phyloP scores from a whole-genome alignment of 192 early-diverging fungal species.

The Entrophospora sp. region DNA sequence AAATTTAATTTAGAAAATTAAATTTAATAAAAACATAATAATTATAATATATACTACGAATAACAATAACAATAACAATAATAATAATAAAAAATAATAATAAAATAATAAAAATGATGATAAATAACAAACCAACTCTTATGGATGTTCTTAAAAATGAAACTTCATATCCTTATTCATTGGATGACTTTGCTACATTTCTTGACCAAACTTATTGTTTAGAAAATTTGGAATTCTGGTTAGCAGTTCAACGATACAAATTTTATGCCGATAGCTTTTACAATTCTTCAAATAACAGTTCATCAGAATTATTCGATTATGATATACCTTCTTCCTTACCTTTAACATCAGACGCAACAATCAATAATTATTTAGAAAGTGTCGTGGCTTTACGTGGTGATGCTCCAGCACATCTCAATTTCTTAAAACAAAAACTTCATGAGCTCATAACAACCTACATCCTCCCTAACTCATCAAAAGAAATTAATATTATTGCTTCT shows the following conservation, averaged over 20 bases:
- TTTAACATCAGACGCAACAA: neutral
- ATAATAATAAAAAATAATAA: too few relatives aligned
- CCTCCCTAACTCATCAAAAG: constrained; percentile 15
- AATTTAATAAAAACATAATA: too few relatives aligned
- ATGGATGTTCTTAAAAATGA: constrained; percentile 20
- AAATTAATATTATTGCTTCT: constrained; percentile 23
- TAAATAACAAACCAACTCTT: constrained; percentile 21
- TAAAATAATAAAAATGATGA: too few relatives aligned
- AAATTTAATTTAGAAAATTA: too few relatives aligned
- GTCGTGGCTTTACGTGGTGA: neutral
- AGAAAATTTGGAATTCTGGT: constrained; percentile 28
- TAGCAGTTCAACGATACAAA: constrained; percentile 25
- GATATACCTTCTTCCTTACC: neutral
- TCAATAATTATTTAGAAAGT: too few relatives aligned
- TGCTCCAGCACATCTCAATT: constrained; percentile 11
- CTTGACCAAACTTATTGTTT: constrained; percentile 26
- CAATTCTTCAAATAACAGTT: too few relatives aligned
- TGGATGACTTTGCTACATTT: constrained; percentile 22
- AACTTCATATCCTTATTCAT: constrained; percentile 18
- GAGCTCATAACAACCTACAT: constrained; percentile 19
- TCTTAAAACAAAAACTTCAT: constrained; percentile 20
- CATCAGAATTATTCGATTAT: too few relatives aligned
- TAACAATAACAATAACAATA: too few relatives aligned
- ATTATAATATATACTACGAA: too few relatives aligned
- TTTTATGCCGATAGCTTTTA: constrained; percentile 2